phyloP scores from a whole-genome alignment of 371 early-diverging fungal species.

The Rhizopus arrhizus region DNA sequence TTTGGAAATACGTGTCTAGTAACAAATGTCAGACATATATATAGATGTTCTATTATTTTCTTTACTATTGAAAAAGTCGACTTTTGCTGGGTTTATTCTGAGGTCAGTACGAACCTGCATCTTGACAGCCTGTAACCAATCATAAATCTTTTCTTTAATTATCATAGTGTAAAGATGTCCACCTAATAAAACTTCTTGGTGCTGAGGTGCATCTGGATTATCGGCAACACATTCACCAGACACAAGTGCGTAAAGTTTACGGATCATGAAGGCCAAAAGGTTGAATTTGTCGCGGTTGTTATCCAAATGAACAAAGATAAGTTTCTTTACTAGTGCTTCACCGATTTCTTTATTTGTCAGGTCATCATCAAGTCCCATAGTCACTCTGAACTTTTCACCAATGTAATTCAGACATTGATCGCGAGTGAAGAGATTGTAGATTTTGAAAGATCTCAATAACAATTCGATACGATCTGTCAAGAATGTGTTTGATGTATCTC shows the following conservation, averaged over 20 bases:
- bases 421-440: conserved; percentile 70
- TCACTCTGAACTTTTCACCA: conserved; percentile 90
- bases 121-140: conserved; percentile 71
- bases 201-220: conserved; percentile 96
- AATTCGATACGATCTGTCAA: conserved; percentile 93
- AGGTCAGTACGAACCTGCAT: conserved; percentile 69
- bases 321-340: conserved; percentile 73
- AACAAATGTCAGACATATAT: neutral
- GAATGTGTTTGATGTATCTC: conserved; percentile 86
- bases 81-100: conserved; percentile 60
- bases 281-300: conserved; percentile 91
- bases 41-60: neutral
- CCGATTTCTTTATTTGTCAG: conserved; percentile 83
- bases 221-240: conserved; percentile 91
- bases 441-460: conserved; percentile 80
- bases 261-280: conserved; percentile 92
- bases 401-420: conserved; percentile 85
- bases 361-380: conserved; percentile 81
- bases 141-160: conserved; percentile 93
- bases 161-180: conserved; percentile 89
- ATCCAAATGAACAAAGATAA: conserved; percentile 89
- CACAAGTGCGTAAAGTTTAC: conserved; percentile 93
- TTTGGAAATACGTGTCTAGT: conserved; percentile 70
- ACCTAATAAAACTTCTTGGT: conserved; percentile 95
- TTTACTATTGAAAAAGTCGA: conserved; percentile 83